A percentile compares a stretch with the other conserved stretches of the same genome.
These are phyloP conservation scores for Podospora conica DNA, from an alignment of 495 filamentous ascomycete genomes.

Conservation along the genomic window DNA sequence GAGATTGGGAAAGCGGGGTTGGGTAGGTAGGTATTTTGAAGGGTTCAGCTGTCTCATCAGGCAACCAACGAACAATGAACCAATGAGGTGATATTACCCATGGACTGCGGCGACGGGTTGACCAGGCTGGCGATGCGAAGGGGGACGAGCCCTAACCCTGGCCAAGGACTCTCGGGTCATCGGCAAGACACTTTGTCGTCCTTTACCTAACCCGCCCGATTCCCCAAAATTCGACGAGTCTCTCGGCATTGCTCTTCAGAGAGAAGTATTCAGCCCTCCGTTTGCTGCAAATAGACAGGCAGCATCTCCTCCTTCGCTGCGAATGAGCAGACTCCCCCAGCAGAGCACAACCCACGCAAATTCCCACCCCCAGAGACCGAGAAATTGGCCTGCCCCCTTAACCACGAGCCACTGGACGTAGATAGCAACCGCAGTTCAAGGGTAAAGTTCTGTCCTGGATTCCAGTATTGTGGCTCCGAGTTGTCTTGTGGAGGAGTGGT, in stretches of 20 bases:
- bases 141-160: too few species aligned
- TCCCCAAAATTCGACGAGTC: too few species aligned
- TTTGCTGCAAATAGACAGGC: not conserved
- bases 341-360: slow-evolving; percentile 1
- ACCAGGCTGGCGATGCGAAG: too few species aligned
- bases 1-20: not conserved
- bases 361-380: not conserved
- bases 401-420: not conserved
- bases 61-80: not conserved
- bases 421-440: not conserved
- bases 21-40: not conserved
- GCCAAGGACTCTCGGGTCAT: too few species aligned
- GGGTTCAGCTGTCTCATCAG: not conserved
- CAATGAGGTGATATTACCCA: not conserved
- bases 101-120: not conserved
- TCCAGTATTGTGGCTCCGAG: not conserved
- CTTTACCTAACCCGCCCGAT: too few species aligned
- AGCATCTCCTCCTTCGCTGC: not conserved
- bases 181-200: too few species aligned
- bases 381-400: not conserved
- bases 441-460: slow-evolving; percentile 1
- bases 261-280: not conserved
- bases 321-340: not conserved
- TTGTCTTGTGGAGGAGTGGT: not conserved
- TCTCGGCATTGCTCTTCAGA: not conserved